Conservation (phyloP, 1,284 basidiomycete species). For the Apiotrichum akiyoshidainum region DNA sequence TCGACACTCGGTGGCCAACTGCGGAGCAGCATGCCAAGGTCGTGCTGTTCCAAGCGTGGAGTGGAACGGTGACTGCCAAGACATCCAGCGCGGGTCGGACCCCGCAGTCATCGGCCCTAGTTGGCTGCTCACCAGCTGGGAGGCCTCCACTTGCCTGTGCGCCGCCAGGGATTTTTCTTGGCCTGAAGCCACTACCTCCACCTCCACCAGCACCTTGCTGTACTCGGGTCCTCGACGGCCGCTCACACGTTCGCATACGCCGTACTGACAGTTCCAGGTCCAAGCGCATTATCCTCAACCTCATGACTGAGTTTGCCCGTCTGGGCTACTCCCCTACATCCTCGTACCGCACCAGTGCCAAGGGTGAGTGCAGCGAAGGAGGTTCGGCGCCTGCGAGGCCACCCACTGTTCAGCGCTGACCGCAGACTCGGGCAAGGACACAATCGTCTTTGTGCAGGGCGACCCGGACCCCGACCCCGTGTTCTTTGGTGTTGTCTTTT, state of each 20-base stretch:
- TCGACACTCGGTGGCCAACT: not conserved
- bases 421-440: constrained; percentile 46
- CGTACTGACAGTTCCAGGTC: constrained; percentile 24
- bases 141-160: not conserved
- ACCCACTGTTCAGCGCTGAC: constrained; percentile 12
- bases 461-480: constrained; percentile 45
- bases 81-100: too few relatives aligned
- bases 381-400: not conserved
- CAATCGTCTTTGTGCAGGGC: constrained; percentile 35
- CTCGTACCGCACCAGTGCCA: constrained; percentile 41
- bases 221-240: too few relatives aligned
- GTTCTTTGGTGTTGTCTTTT: constrained; percentile 45
- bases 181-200: too few relatives aligned
- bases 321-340: constrained; percentile 39
- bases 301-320: constrained; percentile 40
- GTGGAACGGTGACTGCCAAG: too few relatives aligned
- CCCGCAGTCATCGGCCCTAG: too few relatives aligned
- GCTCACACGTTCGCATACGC: too few relatives aligned
- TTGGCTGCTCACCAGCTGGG: too few relatives aligned
- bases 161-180: not conserved
- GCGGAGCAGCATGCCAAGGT: too few relatives aligned
- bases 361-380: constrained; percentile 31
- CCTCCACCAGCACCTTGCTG: too few relatives aligned
- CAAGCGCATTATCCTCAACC: constrained; percentile 43
- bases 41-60: too few relatives aligned